Evolutionary conservation across 2,329 filamentous ascomycete genomes (phyloP).

Genomic region (Alternaria rosae): DNA sequence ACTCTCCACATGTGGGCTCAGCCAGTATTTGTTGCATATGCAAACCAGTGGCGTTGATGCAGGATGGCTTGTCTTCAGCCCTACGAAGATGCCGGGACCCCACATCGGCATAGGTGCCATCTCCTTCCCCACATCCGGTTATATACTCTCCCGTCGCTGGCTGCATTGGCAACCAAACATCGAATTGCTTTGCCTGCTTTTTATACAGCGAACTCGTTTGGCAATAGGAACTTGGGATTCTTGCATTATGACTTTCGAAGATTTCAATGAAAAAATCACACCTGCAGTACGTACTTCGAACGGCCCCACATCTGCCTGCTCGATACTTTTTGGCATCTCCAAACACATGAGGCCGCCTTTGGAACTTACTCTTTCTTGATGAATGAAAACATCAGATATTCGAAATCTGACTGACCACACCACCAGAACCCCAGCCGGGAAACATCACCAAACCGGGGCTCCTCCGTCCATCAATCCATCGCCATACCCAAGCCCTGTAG

Average conservation of each 20-base stretch:
- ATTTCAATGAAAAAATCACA: conserved; percentile 44
- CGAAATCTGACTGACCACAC: neutral
- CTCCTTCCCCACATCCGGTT: conserved; percentile 30
- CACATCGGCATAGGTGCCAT: conserved; percentile 25
- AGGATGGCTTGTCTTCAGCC: neutral
- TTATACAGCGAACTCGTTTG: neutral
- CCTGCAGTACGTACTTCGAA: conserved; percentile 30
- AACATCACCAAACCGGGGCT: conserved; percentile 51
- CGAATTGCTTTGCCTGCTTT: neutral
- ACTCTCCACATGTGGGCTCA: neutral
- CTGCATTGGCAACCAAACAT: neutral
- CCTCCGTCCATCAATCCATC: conserved; percentile 49
- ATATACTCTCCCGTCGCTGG: conserved; percentile 16
- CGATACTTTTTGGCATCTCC: neutral
- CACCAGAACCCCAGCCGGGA: conserved; percentile 40
- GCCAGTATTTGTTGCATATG: neutral
- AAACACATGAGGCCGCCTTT: neutral
- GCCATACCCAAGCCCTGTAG: conserved; percentile 49
- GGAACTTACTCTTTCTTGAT: neutral
- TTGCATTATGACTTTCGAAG: conserved; percentile 39
- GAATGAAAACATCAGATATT: neutral
- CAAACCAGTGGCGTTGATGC: conserved; percentile 1
- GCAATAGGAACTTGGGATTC: neutral
- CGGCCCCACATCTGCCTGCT: conserved; percentile 26
- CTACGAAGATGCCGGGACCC: conserved; percentile 30